Percentiles rank a stretch among this genome's conserved stretches.
Evolutionary conservation across 2,329 filamentous ascomycete genomes (phyloP).

Genomic region (Colletotrichum limetticola): DNA sequence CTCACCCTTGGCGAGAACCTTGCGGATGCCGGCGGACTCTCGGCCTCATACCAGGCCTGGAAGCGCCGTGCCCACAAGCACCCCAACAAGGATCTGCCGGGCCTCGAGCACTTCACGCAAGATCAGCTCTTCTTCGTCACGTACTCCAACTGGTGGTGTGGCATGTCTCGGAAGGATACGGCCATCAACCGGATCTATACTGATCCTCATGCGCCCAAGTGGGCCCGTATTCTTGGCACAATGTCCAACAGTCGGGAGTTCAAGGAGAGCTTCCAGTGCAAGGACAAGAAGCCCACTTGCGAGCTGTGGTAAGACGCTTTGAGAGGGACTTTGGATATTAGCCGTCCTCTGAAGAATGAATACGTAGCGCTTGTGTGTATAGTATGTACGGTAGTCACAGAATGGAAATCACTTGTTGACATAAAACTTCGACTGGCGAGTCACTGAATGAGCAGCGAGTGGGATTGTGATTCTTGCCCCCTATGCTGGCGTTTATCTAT

Average conservation of each 20-base stretch:
- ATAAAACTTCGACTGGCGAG: not conserved
- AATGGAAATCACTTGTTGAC: not conserved
- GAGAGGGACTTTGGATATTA: not conserved
- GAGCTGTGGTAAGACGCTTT: constrained; percentile 28
- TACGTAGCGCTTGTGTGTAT: not conserved
- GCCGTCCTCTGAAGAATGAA: not conserved
- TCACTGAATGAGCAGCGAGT: not conserved
- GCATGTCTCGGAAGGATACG: constrained; percentile 68
- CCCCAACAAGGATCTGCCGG: constrained; percentile 66
- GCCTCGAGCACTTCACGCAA: constrained; percentile 70
- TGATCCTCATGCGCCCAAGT: constrained; percentile 74
- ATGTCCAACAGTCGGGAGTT: constrained; percentile 76
- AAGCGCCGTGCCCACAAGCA: constrained; percentile 63
- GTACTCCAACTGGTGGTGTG: constrained; percentile 75
- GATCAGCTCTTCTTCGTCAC: constrained; percentile 78
- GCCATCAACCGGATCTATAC: constrained; percentile 68
- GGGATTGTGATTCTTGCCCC: not conserved
- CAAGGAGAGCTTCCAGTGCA: constrained; percentile 73
- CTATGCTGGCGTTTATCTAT: not conserved
- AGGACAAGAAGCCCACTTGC: constrained; percentile 56
- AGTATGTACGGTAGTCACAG: constrained; percentile 7
- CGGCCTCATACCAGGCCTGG: constrained; percentile 73
- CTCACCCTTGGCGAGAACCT: constrained; percentile 77
- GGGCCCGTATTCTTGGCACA: constrained; percentile 70
- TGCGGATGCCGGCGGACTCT: constrained; percentile 75